Evolutionary conservation across 441 rosid genomes (phyloP), one percentile per base, ranked within the genome.

Genomic region (Capsella rubella): DNA sequence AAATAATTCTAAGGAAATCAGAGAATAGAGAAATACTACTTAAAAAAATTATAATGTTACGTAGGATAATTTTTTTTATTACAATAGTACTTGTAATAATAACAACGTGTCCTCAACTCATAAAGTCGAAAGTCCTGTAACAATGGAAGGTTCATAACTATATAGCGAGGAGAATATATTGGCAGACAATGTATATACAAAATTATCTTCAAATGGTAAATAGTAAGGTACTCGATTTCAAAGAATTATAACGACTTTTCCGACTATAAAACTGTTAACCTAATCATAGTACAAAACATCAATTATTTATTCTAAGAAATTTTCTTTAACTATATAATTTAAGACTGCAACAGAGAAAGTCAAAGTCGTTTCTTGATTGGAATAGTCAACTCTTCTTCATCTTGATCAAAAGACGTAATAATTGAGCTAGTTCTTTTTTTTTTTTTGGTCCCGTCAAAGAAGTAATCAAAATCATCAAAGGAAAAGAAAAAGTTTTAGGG

Each of bases 341-440:
- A 51, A 58, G 53, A 28, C 57, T 73, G 66, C 40, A 46, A 34
- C 37, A 35, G 13, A 55, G 18, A 37, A 70, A 69, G 75, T 76
- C 66, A 55, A 64, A 11, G 76, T 77, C 68, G 63, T 71, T 28
- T 71, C 35, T 50, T 71, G 57, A 64, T 64, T 50, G 14, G 49
- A 76, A 71, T 63, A 71, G 80, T 76, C 76, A 71, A 76, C 69
- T 43, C 52, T 40, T 71, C 42, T 31, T 64, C 15, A 67, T 32
- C 71, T 56, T n/a, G 40, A 70, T 64, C 62, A 6, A 69, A 68
- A 25, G 0, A 15, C 56, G 50, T 60, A 60, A 51, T 32, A 39
- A 57, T 39, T 51, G 58, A 28, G 14, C 8, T 65, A 39, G 1
- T 12, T 10, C 0, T 15, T 65, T 21, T 43, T 65, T 21, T 43